Conservation (phyloP, 805 yeast genomes). For the Lipomyces sp. region DNA sequence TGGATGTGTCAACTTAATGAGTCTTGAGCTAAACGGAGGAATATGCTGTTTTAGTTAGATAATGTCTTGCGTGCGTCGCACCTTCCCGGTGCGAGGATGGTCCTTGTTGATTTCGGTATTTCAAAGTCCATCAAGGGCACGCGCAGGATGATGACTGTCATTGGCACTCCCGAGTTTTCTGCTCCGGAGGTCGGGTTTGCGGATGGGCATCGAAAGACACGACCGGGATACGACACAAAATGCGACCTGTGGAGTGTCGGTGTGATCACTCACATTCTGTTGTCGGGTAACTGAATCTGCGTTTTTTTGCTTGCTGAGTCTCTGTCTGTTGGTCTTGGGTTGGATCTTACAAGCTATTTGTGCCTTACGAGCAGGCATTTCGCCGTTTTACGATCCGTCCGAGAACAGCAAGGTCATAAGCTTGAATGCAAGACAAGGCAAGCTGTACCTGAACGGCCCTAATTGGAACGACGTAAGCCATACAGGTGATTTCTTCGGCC, state of each 20-base stretch:
- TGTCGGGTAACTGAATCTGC: slow-evolving; percentile 39
- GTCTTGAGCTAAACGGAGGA: not conserved
- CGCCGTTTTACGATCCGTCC: slow-evolving; percentile 54
- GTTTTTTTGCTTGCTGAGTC: not conserved
- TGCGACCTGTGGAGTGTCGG: slow-evolving; percentile 74
- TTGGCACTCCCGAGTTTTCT: slow-evolving; percentile 66
- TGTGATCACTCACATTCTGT: slow-evolving; percentile 53
- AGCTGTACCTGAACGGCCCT: slow-evolving; percentile 39
- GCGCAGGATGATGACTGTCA: slow-evolving; percentile 48
- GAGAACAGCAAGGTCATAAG: slow-evolving; percentile 45
- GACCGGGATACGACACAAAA: slow-evolving; percentile 45
- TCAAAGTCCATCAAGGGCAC: slow-evolving; percentile 37
- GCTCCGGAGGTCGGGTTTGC: slow-evolving; percentile 67
- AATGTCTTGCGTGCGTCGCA: slow-evolving; percentile 58
- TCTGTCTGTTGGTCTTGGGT: not conserved
- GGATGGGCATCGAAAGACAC: not conserved
- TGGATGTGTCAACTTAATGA: slow-evolving; percentile 3
- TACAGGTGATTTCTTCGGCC: slow-evolving; percentile 19
- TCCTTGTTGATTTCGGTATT: slow-evolving; percentile 68
- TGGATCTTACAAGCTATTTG: no score
- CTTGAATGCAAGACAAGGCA: slow-evolving; percentile 44
- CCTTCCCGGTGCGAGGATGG: slow-evolving; percentile 50
- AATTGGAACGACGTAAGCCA: slow-evolving; percentile 46
- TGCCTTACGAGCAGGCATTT: no score
- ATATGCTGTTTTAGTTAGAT: slow-evolving; percentile 42